phyloP scores from a whole-genome alignment of 2,329 filamentous ascomycete genomes.

The Plenodomus lindquistii region DNA sequence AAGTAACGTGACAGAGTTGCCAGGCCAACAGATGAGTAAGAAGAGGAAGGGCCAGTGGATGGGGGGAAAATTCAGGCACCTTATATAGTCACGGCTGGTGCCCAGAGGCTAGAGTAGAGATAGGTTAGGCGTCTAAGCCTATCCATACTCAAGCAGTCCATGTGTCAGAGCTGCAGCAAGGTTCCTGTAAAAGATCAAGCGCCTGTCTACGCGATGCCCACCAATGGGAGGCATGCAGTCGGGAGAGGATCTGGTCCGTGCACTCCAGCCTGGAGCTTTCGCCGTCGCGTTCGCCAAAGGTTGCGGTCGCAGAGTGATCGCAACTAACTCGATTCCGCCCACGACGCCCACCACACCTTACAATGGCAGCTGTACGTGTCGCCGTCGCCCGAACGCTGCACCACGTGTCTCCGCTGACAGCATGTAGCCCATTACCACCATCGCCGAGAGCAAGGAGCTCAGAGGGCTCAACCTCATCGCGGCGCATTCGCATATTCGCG shows the following conservation, averaged over 20 bases:
- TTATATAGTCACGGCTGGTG: background rate
- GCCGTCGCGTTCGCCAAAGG: slow-evolving; percentile 22
- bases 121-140: no score
- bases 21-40: background rate
- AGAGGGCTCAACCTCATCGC: slow-evolving; percentile 96
- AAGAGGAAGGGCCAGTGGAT: background rate
- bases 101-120: background rate
- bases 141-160: no score
- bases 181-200: no score
- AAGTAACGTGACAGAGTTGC: background rate
- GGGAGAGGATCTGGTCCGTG: slow-evolving; percentile 8
- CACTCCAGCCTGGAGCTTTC: slow-evolving; percentile 11
- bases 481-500: slow-evolving; percentile 96
- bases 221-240: slow-evolving; percentile 1
- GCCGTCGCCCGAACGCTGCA: no score
- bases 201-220: slow-evolving; percentile 2
- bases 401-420: slow-evolving; percentile 16
- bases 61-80: background rate
- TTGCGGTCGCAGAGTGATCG: slow-evolving; percentile 13
- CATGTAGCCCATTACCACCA: slow-evolving; percentile 66
- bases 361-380: slow-evolving; percentile 40
- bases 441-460: slow-evolving; percentile 94
- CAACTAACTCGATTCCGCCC: slow-evolving; percentile 5
- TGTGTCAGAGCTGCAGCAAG: no score
- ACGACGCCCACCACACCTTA: slow-evolving; percentile 6